Base-by-base conservation (phyloP, 345 rosid genomes). In the Nasturtium officinale region DNA sequence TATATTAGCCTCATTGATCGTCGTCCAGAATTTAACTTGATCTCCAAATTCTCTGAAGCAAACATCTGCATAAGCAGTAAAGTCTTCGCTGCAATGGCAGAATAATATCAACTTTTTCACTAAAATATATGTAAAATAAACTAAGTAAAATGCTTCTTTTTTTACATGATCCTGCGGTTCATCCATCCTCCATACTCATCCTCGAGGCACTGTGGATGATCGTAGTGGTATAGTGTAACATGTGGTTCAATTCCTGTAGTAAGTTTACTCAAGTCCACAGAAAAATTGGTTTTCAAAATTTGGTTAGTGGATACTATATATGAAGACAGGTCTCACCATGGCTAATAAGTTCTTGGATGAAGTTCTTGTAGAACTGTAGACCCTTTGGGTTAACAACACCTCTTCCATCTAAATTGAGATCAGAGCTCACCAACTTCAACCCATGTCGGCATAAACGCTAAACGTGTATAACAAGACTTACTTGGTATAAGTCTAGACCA, bases 401-500 rank as follows among this genome's bases (percentile, higher is more conserved):
- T 77, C 82, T 83, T 79, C 89, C 89, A 77, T 77, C 87, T 86
- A 73, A 42, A 40, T 30, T 30, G 12, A 61, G 30, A 38, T 17
- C 9, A 57, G 61, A 56, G 2, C 43, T 30, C 28, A 32, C 16
- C 3, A 57, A 57, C 43, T 33, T 33, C 43, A 57, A n/a, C 8
- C 18, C 35, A 2, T 8, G 9, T 15, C 13, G 4, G 42, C 15
- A 57, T 11, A 57, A 32, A 9, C 20, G 18, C 26, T 16, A 18
- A 56, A 57, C 15, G 15, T 57, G 62, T 32, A 1, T 1, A 8
- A 57, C n/a, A 54, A n/a, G 52, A 72, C 25, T 9, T 83, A 89
- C 95, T 61, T 3, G 88, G 95, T 47, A 89, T 87, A 40, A 89
- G 90, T 53, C 91, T 87, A 10, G 90, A 82, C 91, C 88, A 87